Percentiles rank a stretch among this genome's conserved stretches.
Conservation (phyloP, 352 stramenopile genomes). For the Hyaloperonospora arabidopsidis region DNA sequence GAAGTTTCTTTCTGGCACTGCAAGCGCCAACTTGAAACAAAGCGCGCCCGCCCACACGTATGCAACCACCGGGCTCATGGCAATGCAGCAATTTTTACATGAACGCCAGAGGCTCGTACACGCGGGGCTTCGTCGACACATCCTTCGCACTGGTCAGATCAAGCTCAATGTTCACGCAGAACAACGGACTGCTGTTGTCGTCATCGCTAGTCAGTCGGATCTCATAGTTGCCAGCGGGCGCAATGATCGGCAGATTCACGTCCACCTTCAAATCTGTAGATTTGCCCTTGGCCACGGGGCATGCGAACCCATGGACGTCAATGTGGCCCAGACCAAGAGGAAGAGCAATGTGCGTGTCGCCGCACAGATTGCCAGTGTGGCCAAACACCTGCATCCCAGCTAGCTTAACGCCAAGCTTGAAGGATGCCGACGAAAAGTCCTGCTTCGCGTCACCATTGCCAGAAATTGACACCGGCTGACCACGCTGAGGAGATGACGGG, state of each 20-base stretch:
- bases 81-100: slow-evolving; percentile 40
- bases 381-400: slow-evolving; percentile 62
- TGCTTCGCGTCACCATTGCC: slow-evolving; percentile 65
- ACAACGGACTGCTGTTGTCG: slow-evolving; percentile 37
- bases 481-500: slow-evolving; percentile 56
- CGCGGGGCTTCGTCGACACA: slow-evolving; percentile 37
- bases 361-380: slow-evolving; percentile 67
- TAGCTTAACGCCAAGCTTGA: slow-evolving; percentile 70
- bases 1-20: too few relatives aligned
- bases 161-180: slow-evolving; percentile 76
- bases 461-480: slow-evolving; percentile 64
- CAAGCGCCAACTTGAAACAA: too few relatives aligned
- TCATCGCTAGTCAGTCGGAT: slow-evolving; percentile 62
- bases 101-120: slow-evolving; percentile 60
- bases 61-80: too few relatives aligned
- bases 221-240: slow-evolving; percentile 72
- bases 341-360: slow-evolving; percentile 70
- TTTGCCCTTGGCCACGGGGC: slow-evolving; percentile 58
- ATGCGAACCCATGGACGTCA: slow-evolving; percentile 72
- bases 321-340: slow-evolving; percentile 80
- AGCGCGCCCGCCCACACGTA: too few relatives aligned
- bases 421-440: slow-evolving; percentile 48
- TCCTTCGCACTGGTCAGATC: slow-evolving; percentile 40
- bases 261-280: slow-evolving; percentile 66
- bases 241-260: slow-evolving; percentile 77